Percentiles rank a stretch among this genome's conserved stretches.
Evolutionary conservation across 2,329 filamentous ascomycete genomes (phyloP).

Genomic region (Epichloe festucae): DNA sequence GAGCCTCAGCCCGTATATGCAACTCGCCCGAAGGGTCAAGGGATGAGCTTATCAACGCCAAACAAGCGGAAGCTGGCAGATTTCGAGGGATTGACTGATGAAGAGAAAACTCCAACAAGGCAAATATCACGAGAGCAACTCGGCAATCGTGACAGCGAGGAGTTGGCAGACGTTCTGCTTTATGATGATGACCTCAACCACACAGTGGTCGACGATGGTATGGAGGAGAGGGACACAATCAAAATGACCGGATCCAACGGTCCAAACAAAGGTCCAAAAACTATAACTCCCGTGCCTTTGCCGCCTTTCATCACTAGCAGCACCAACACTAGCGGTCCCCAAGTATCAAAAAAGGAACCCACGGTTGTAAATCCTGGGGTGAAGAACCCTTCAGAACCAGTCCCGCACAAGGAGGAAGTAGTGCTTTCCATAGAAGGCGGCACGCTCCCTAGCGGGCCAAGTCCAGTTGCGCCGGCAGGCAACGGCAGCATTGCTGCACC

Average conservation of each 20-base stretch:
- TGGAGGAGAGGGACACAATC: not conserved
- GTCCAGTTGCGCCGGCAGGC: not conserved
- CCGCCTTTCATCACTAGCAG: not conserved
- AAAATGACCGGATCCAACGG: not conserved
- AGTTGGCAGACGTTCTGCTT: not conserved
- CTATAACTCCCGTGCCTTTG: slow-evolving; percentile 3
- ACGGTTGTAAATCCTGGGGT: not conserved
- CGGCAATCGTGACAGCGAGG: slow-evolving; percentile 2
- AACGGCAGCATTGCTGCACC: not conserved
- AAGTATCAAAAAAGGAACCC: not conserved
- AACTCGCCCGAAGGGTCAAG: slow-evolving; percentile 15
- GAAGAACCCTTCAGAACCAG: not conserved
- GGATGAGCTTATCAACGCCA: slow-evolving; percentile 24
- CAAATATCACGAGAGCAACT: slow-evolving; percentile 15
- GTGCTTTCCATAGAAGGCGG: slow-evolving; percentile 3
- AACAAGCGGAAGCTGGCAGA: slow-evolving; percentile 19
- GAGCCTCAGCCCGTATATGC: slow-evolving; percentile 8
- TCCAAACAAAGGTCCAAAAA: not conserved
- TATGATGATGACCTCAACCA: not conserved
- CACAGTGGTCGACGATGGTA: slow-evolving; percentile 1
- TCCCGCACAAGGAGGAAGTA: not conserved
- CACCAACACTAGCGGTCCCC: not conserved
- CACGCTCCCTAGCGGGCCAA: not conserved
- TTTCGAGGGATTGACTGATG: slow-evolving; percentile 18
- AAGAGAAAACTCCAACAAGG: slow-evolving; percentile 16